A percentile compares a stretch with the other conserved stretches of the same genome.
Evolutionary conservation across 371 early-diverging fungal species (phyloP).

Genomic region (Lichtheimia ornata): DNA sequence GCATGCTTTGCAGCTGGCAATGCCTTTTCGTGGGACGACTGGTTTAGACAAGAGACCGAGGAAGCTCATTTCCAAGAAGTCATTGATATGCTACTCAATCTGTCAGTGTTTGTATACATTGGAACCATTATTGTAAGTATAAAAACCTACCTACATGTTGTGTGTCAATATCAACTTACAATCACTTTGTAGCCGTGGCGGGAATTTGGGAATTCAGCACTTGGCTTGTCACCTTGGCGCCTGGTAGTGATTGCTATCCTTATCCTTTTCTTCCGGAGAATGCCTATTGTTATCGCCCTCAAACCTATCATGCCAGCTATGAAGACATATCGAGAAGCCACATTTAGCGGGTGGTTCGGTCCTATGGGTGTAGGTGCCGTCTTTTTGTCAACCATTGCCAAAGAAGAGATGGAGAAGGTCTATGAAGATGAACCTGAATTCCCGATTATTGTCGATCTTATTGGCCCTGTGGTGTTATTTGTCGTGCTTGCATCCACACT

Average conservation of each 20-base stretch:
- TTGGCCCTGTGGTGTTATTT: constrained; percentile 71
- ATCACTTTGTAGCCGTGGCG: constrained; percentile 68
- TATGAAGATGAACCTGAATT: constrained; percentile 20
- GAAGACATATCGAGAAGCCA: constrained; percentile 74
- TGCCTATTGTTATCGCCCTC: constrained; percentile 75
- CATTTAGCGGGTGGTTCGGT: constrained; percentile 97
- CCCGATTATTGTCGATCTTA: constrained; percentile 27
- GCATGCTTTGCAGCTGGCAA: constrained; percentile 92
- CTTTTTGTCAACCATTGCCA: constrained; percentile 70
- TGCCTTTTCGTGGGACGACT: constrained; percentile 88
- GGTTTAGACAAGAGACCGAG: constrained; percentile 85
- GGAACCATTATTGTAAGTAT: constrained; percentile 74
- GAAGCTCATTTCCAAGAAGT: constrained; percentile 91
- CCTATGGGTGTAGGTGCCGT: constrained; percentile 89
- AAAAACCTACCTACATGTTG: background rate
- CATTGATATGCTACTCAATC: constrained; percentile 87
- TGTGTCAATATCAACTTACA: background rate
- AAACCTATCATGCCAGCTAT: constrained; percentile 75
- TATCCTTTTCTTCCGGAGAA: constrained; percentile 82
- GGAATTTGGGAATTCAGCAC: constrained; percentile 55
- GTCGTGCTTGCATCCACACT: constrained; percentile 77
- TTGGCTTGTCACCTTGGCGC: constrained; percentile 67
- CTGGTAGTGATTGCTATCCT: constrained; percentile 67
- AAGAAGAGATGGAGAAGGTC: constrained; percentile 47
- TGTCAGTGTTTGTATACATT: constrained; percentile 92